These are phyloP conservation scores for Fusarium subglutinans DNA, from an alignment of 2,329 filamentous ascomycete species.

Conservation along the genomic window DNA sequence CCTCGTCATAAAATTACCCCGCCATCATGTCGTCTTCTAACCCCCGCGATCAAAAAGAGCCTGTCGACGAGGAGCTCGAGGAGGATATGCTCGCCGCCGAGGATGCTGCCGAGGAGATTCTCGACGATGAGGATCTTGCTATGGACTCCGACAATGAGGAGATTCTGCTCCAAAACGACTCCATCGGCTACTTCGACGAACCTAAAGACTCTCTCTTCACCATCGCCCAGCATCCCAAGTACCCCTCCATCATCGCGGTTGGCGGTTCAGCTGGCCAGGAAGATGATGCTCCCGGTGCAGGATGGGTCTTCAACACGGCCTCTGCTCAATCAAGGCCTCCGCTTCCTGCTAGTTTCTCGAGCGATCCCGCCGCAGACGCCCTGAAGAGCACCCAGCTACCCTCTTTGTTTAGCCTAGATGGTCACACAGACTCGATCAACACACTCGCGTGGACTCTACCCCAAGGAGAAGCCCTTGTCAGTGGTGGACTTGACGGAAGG, in stretches of 20 bases:
- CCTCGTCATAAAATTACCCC: constrained; percentile 33
- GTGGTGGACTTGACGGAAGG: constrained; percentile 86
- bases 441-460: constrained; percentile 85
- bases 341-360: constrained; percentile 79
- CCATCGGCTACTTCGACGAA: constrained; percentile 87
- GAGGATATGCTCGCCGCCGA: constrained; percentile 61
- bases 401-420: constrained; percentile 79
- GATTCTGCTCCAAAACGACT: constrained; percentile 89
- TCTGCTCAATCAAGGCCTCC: constrained; percentile 72
- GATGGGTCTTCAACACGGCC: constrained; percentile 83
- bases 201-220: constrained; percentile 94
- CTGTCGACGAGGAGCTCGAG: constrained; percentile 46
- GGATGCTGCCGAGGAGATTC: constrained; percentile 77
- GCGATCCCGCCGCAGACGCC: constrained; percentile 64
- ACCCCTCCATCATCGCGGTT: constrained; percentile 82
- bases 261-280: constrained; percentile 75
- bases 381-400: constrained; percentile 65
- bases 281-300: constrained; percentile 75
- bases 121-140: constrained; percentile 76
- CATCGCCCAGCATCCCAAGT: constrained; percentile 89
- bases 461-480: constrained; percentile 83
- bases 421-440: constrained; percentile 92
- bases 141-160: constrained; percentile 86
- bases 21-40: constrained; percentile 47
- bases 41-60: constrained; percentile 38